Conservation (phyloP, 2,329 filamentous ascomycete genomes). For the Cladosporium colombiae region DNA sequence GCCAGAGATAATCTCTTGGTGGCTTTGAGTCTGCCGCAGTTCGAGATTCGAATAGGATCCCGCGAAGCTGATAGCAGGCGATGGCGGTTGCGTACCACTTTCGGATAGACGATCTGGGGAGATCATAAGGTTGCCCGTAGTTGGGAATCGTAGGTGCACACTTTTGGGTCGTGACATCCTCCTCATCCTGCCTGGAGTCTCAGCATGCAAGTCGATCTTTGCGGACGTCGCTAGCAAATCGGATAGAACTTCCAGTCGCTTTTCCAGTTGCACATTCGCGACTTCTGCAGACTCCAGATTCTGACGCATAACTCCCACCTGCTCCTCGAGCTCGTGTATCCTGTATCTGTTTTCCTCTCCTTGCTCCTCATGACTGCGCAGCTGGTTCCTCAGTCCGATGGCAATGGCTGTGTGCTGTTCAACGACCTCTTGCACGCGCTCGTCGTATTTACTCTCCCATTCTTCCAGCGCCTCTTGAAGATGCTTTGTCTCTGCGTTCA, state of each 20-base stretch:
- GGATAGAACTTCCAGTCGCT: slow-evolving; percentile 41
- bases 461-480: slow-evolving; percentile 39
- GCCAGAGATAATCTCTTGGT: slow-evolving; percentile 12
- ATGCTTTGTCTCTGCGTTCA: slow-evolving; percentile 38
- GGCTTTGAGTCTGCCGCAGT: slow-evolving; percentile 15
- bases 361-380: slow-evolving; percentile 34
- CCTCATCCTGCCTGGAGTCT: slow-evolving; percentile 29
- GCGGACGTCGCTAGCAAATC: slow-evolving; percentile 40
- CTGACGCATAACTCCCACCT: slow-evolving; percentile 34
- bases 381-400: slow-evolving; percentile 25
- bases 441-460: slow-evolving; percentile 42
- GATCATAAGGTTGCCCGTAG: slow-evolving; percentile 31
- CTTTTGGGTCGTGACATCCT: slow-evolving; percentile 37
- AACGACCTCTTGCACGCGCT: slow-evolving; percentile 38
- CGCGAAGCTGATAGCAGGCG: slow-evolving; percentile 16
- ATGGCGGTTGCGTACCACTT: slow-evolving; percentile 11
- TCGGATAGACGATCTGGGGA: slow-evolving; percentile 31
- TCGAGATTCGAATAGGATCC: slow-evolving; percentile 1
- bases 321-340: slow-evolving; percentile 38
- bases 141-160: slow-evolving; percentile 39
- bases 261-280: slow-evolving; percentile 42
- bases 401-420: slow-evolving; percentile 35
- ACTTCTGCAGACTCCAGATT: slow-evolving; percentile 37
- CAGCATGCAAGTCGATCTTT: slow-evolving; percentile 38
- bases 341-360: slow-evolving; percentile 32